These are phyloP conservation scores for Malassezia arunalokei DNA, from an alignment of 1,284 basidiomycete species.

Conservation along the genomic window DNA sequence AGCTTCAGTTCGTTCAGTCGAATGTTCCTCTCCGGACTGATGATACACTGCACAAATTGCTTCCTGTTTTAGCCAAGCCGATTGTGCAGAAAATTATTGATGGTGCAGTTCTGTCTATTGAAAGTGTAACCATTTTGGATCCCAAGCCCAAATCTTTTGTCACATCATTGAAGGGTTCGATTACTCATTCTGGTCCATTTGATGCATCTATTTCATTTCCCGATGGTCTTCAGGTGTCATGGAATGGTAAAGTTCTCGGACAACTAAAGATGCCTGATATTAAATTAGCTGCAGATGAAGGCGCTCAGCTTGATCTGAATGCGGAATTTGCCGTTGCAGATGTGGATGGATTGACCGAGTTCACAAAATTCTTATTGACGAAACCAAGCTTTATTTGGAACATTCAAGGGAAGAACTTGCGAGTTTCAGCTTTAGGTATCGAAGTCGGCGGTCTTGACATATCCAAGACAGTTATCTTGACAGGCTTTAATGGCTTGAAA, in stretches of 20 bases:
- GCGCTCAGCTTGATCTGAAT: conserved; percentile 54
- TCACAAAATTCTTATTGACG: conserved; percentile 58
- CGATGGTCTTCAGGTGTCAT: conserved; percentile 56
- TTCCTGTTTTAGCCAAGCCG: conserved; percentile 62
- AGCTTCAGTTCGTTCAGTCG: conserved; percentile 56
- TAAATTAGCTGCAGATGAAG: conserved; percentile 52
- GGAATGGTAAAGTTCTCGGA: conserved; percentile 56
- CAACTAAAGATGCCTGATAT: conserved; percentile 56
- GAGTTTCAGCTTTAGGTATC: conserved; percentile 50
- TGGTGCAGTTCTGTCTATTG: conserved; percentile 50
- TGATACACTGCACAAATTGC: conserved; percentile 55
- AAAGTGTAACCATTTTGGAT: conserved; percentile 28
- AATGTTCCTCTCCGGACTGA: conserved; percentile 57
- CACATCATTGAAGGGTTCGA: conserved; percentile 56
- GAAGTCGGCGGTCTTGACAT: conserved; percentile 54
- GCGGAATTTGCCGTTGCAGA: conserved; percentile 57
- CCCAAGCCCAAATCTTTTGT: conserved; percentile 54
- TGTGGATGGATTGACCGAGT: conserved; percentile 55
- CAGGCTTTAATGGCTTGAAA: conserved; percentile 61
- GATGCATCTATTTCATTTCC: conserved; percentile 61
- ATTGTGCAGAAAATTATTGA: conserved; percentile 68
- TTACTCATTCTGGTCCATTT: conserved; percentile 65
- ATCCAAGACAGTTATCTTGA: conserved; percentile 57
- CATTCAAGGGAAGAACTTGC: conserved; percentile 59
- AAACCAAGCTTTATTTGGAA: conserved; percentile 62